Evolutionary conservation across 1,284 basidiomycete species (phyloP).

Genomic region (Bondarzewia mesenterica): DNA sequence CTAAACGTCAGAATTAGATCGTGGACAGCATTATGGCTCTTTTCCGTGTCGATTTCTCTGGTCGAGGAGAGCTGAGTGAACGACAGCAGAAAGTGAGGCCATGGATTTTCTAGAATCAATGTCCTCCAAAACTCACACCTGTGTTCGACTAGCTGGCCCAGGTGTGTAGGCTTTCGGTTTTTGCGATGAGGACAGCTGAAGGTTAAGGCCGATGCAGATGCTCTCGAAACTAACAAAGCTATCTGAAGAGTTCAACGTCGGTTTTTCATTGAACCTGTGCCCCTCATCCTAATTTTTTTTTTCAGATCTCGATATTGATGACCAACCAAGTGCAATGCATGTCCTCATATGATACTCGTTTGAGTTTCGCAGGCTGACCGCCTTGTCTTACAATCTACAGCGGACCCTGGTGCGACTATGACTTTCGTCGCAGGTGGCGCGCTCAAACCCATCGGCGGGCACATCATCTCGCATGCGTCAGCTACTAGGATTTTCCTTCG

Average conservation of each 20-base stretch:
- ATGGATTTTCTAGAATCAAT: no score
- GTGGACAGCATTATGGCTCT: constrained; percentile 94
- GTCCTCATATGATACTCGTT: constrained; percentile 12
- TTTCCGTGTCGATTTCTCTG: constrained; percentile 88
- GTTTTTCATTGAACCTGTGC: constrained; percentile 10
- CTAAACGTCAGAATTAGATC: constrained; percentile 44
- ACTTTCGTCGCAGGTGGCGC: constrained; percentile 89
- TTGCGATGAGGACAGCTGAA: background rate
- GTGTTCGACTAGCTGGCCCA: background rate
- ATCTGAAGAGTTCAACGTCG: constrained; percentile 83
- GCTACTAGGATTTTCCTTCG: constrained; percentile 78
- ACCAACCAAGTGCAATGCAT: constrained; percentile 90
- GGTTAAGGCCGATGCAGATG: constrained; percentile 47
- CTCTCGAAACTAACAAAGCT: constrained; percentile 84
- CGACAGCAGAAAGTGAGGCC: constrained; percentile 82
- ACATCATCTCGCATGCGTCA: constrained; percentile 82
- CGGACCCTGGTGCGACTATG: constrained; percentile 90
- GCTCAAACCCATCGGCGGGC: constrained; percentile 82
- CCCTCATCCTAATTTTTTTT: constrained; percentile 7
- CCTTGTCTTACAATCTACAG: constrained; percentile 34
- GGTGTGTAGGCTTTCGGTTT: constrained; percentile 23
- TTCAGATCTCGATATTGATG: constrained; percentile 74
- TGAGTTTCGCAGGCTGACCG: constrained; percentile 5
- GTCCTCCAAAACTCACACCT: background rate
- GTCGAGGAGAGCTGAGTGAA: constrained; percentile 87